Evolutionary conservation across 1,139 yeast genomes (phyloP).

Genomic region (Nakaseomyces bracarensis): DNA sequence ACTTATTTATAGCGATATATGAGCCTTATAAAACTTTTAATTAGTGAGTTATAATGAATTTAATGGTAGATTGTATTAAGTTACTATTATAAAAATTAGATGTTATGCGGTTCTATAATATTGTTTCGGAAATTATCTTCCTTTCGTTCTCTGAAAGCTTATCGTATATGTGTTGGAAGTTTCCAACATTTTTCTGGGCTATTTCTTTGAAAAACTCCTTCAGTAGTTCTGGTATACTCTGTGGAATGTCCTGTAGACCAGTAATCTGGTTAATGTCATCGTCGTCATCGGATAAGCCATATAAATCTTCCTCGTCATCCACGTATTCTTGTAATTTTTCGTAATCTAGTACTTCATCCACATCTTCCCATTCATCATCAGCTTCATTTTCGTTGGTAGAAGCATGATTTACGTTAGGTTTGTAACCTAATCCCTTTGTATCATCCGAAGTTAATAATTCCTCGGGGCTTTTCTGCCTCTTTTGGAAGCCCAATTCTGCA

Average conservation of each 20-base stretch:
- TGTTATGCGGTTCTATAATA: constrained; percentile 22
- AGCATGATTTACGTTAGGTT: constrained; percentile 27
- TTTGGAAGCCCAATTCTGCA: constrained; percentile 59
- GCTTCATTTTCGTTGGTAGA: constrained; percentile 32
- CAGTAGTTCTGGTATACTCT: constrained; percentile 39
- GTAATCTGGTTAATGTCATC: constrained; percentile 32
- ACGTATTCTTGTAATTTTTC: constrained; percentile 50
- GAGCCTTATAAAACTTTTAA: too few relatives aligned
- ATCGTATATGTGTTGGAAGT: constrained; percentile 49
- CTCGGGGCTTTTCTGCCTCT: constrained; percentile 37
- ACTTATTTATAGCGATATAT: too few relatives aligned
- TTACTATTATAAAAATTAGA: not conserved
- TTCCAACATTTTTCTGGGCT: constrained; percentile 44
- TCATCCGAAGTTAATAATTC: constrained; percentile 25
- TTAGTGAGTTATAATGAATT: too few relatives aligned
- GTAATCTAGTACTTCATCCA: constrained; percentile 58
- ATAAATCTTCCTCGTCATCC: constrained; percentile 32
- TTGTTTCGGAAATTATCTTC: constrained; percentile 43
- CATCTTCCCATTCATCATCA: constrained; percentile 75
- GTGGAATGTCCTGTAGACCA: constrained; percentile 15
- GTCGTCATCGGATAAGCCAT: constrained; percentile 23
- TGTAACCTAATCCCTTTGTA: constrained; percentile 14
- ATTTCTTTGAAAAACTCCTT: constrained; percentile 58
- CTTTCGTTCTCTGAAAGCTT: constrained; percentile 50
- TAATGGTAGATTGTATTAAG: too few relatives aligned